phyloP scores from a whole-genome alignment of 352 stramenopile genomes.

The Saprolegnia parasitica region DNA sequence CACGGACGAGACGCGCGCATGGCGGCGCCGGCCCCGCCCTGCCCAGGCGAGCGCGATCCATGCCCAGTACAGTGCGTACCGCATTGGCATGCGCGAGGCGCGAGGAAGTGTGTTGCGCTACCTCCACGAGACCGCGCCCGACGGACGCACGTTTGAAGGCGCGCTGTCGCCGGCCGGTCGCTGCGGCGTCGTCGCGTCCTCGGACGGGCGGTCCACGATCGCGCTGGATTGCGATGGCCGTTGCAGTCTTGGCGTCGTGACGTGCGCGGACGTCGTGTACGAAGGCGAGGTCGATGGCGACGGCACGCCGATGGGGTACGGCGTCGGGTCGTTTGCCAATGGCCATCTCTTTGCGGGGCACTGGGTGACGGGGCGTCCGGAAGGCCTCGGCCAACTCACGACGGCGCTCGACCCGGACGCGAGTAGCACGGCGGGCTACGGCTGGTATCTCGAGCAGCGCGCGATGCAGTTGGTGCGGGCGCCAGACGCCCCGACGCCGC shows the following conservation, averaged over 20 bases:
- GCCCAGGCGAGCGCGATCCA: not conserved
- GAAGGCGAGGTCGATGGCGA: conserved; percentile 16
- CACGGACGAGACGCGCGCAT: conserved; percentile 7
- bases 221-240: not conserved
- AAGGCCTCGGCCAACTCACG: conserved; percentile 1
- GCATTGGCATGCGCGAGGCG: not conserved
- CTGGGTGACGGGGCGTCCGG: not conserved
- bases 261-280: conserved; percentile 9
- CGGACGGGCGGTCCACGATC: not conserved
- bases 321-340: conserved; percentile 9
- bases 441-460: conserved; percentile 5
- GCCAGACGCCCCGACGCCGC: not conserved
- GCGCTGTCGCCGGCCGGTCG: not conserved
- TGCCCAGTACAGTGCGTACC: conserved; percentile 1
- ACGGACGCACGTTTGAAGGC: conserved; percentile 23
- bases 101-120: not conserved
- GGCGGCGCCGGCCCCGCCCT: not conserved
- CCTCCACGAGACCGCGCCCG: not conserved
- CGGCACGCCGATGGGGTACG: conserved; percentile 15
- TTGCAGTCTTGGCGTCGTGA: conserved; percentile 15
- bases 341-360: conserved; percentile 11
- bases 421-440: not conserved
- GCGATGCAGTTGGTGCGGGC: not conserved
- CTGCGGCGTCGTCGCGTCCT: conserved; percentile 14
- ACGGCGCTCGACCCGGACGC: not conserved